phyloP scores from a whole-genome alignment of 2,329 filamentous ascomycete species.

The Hirsutella thompsonii region DNA sequence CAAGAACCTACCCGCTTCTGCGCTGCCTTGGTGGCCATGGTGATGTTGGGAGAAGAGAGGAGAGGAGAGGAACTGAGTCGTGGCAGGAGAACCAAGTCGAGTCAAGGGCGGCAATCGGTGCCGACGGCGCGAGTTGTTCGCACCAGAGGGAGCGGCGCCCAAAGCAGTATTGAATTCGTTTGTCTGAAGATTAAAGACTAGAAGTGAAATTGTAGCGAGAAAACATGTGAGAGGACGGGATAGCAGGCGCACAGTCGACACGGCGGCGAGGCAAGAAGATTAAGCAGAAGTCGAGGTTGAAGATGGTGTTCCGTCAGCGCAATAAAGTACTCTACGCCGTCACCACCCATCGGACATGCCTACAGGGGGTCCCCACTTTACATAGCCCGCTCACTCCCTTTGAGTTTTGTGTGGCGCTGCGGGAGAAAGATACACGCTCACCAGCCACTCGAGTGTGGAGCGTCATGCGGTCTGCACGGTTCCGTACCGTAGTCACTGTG shows the following conservation, averaged over 20 bases:
- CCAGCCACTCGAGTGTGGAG: no score
- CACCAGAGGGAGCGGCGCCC: not conserved
- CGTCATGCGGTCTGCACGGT: no score
- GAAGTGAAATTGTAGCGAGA: no score
- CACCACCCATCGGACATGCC: not conserved
- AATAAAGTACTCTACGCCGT: not conserved
- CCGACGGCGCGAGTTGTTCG: not conserved
- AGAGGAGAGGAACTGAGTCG: not conserved
- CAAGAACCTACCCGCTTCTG: constrained; percentile 49
- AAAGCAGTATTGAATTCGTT: not conserved
- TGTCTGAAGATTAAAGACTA: no score
- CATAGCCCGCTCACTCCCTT: not conserved
- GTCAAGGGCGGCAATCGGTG: not conserved
- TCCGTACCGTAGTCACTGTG: no score
- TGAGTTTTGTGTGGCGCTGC: no score
- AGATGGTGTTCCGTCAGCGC: not conserved
- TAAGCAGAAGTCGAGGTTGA: no score
- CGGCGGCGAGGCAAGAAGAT: no score
- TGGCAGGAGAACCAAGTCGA: not conserved
- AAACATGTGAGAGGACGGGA: no score
- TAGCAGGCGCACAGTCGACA: no score
- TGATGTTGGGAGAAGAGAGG: constrained; percentile 2
- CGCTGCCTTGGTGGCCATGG: constrained; percentile 60
- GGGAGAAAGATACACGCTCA: not conserved
- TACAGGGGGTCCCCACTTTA: not conserved